Base-by-base conservation (phyloP, 257 asterid genomes). In the Coffea canephora region DNA sequence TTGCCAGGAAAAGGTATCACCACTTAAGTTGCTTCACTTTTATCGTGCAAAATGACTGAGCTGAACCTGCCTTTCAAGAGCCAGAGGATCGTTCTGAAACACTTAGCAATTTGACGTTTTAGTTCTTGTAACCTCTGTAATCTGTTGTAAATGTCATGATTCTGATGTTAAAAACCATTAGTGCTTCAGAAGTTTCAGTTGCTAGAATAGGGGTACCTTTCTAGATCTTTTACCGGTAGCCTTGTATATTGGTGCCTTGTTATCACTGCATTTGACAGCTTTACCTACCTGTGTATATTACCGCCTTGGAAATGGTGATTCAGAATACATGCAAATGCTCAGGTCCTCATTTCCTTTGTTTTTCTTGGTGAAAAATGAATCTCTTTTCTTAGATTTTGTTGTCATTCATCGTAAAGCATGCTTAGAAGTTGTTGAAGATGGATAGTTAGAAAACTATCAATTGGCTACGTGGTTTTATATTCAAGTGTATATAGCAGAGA, bases 1-100 rank as follows among this genome's bases (percentile, higher is more conserved):
- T 77, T 83, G 27, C 77, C 85, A 94, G 98, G 98, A 92, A 82
- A 73, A 72, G 66, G 89, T 88, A 31, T 80, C 87, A 62, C 77
- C 87, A 39, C 88, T 91, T 85, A 92, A 90, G 82, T 74, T 91
- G 82, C 88, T 92, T 61, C 91, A 82, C 85, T 94, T 94, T 81
- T 94, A 94, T 79, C 93, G 88, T 15, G 96, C 94, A 23, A 71
- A 54, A 65, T 79, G 85, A 75, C 69, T 83, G 83, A 79, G 79
- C 72, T 75, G 86, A 74, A 66, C 31, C 74, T 52, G 54, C 41
- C 21, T 61, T 76, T 23, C 80, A 73, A 39, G 74, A 78, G 82
- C 80, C 64, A 78, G 76, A 76, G 55, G 79, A 62, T 50, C 57
- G 31, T 19, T 70, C 72, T 78, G 77, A 59, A 72, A 55, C 7